Evolutionary conservation across 2,329 filamentous ascomycete genomes (phyloP), one percentile per base, ranked within the genome.

Genomic region (Cladosporium velox): DNA sequence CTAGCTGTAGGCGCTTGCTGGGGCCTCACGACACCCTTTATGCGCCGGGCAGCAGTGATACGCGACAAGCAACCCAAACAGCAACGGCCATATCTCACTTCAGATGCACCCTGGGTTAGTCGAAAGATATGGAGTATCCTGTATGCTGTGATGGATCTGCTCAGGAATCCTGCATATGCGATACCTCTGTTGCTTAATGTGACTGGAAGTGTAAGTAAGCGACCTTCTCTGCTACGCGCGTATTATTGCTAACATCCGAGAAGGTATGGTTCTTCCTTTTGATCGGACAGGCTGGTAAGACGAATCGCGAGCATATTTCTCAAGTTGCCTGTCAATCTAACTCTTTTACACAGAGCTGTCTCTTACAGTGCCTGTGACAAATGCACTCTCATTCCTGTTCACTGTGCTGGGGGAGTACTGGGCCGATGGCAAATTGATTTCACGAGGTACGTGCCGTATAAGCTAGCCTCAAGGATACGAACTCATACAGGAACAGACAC

Each of bases 321-420:
- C n/a, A n/a, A n/a, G n/a, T n/a, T n/a, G n/a, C n/a, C n/a, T n/a
- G n/a, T n/a, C n/a, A n/a, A n/a, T 24, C 24, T 24, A 24, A 24
- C 24, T 1, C 24, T 24, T 24, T 24, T 24, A 24, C 28, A 4
- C 72, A 95, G 94, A 98, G 78, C 77, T 98, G 72, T 97, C 93
- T 75, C 82, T 98, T 69, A 97, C 93, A 2, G 93, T 98, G 0
- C 38, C 38, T 7, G 95, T 98, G 69, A 93, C 94, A 1, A 98
- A 98, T 75, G 96, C 93, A 0, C 81, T 96, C 74, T 94, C 94
- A 0, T 98, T 98, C 72, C 79, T 98, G n/a, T 98, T 97, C 75
- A 98, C 94, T 0, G 93, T 97, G 1, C 75, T 97, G 14, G 94
- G 93, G 0, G 94, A 98, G 72, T 98, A 93, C 93, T 96, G 90